Evolutionary conservation across 371 early-diverging fungal species (phyloP).

Genomic region (Dichotomocladium elegans): DNA sequence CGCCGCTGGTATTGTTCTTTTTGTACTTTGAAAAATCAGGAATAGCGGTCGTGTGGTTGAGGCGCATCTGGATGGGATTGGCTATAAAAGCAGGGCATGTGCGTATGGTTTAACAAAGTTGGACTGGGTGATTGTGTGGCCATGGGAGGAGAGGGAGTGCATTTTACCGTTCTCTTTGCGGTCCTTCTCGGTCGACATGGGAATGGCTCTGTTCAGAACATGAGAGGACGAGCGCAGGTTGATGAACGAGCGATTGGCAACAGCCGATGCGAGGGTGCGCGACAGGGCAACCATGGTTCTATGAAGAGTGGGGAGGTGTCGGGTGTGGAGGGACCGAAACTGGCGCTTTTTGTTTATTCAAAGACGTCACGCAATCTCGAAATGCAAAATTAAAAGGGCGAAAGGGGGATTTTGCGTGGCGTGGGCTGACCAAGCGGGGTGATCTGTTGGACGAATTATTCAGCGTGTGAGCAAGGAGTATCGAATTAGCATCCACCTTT

Average conservation of each 20-base stretch:
- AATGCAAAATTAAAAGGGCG: too few relatives aligned
- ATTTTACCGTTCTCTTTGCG: background rate
- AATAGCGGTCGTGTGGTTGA: slow-evolving; percentile 56
- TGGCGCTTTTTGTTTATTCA: too few relatives aligned
- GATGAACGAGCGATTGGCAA: slow-evolving; percentile 1
- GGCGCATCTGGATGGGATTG: slow-evolving; percentile 20
- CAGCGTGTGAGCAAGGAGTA: too few relatives aligned
- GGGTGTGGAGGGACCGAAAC: background rate
- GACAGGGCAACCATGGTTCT: slow-evolving; percentile 5
- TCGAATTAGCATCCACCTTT: too few relatives aligned
- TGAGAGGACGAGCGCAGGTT: background rate
- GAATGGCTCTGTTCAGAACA: background rate
- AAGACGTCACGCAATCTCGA: too few relatives aligned
- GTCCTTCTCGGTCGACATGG: too few relatives aligned
- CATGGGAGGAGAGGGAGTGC: background rate
- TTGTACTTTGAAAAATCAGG: slow-evolving; percentile 68
- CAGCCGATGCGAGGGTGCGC: slow-evolving; percentile 5
- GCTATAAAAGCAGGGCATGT: background rate
- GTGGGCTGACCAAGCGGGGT: too few relatives aligned
- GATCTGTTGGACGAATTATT: too few relatives aligned
- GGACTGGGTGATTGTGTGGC: too few relatives aligned
- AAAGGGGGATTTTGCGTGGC: slow-evolving; percentile 2
- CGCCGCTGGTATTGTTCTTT: slow-evolving; percentile 51
- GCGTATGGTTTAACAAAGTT: background rate
- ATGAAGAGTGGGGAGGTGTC: slow-evolving; percentile 8